Evolutionary conservation across 345 rosid species (phyloP).

Genomic region (Sonneratia alba): DNA sequence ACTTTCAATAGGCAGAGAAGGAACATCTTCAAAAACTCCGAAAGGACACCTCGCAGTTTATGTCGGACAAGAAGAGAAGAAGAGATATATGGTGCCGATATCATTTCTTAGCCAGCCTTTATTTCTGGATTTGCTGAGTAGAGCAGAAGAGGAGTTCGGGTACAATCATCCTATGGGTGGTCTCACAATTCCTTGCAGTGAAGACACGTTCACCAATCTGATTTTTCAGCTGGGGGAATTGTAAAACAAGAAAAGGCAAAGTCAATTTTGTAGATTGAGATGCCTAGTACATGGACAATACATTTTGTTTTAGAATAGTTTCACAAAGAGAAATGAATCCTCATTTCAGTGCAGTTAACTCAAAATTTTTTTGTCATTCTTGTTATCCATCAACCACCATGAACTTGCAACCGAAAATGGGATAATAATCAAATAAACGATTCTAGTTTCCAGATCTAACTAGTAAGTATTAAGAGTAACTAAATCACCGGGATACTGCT

Average conservation of each 20-base stretch:
- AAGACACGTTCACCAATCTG: constrained; percentile 22
- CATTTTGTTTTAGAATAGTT: not conserved
- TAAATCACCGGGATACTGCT: too few species aligned
- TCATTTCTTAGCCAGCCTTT: constrained; percentile 21
- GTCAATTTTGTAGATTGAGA: constrained; percentile 3
- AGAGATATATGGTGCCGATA: constrained; percentile 27
- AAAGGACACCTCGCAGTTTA: constrained; percentile 27
- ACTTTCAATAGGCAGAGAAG: not conserved
- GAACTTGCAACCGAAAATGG: too few species aligned
- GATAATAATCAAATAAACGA: too few species aligned
- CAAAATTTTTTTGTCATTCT: too few species aligned
- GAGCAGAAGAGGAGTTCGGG: constrained; percentile 32
- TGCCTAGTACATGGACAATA: not conserved
- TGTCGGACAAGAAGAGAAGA: constrained; percentile 29
- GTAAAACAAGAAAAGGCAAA: not conserved
- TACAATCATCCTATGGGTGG: constrained; percentile 33
- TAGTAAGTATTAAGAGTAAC: too few species aligned
- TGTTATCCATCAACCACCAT: too few species aligned
- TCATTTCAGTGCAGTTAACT: not conserved
- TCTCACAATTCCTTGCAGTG: constrained; percentile 30
- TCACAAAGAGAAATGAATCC: not conserved
- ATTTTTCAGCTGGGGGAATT: constrained; percentile 6
- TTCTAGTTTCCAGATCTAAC: too few species aligned
- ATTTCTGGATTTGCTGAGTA: constrained; percentile 25
- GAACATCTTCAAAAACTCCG: constrained; percentile 8